Evolutionary conservation across 2,329 filamentous ascomycete species (phyloP).

Genomic region (Arthroderma sp.): DNA sequence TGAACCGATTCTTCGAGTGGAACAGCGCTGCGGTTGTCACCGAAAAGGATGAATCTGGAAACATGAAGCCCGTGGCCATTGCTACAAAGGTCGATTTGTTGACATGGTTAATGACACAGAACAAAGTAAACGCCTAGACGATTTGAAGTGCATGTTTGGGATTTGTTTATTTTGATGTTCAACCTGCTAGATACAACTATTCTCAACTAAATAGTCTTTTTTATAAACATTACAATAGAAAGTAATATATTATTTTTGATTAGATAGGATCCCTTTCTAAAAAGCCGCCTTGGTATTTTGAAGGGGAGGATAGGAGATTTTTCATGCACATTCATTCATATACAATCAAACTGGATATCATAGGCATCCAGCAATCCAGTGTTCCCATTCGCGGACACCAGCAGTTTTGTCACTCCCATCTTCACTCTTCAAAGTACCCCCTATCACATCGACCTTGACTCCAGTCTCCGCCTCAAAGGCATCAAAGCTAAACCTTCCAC

Average conservation of each 20-base stretch:
- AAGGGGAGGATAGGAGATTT: no score
- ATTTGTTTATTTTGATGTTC: no score
- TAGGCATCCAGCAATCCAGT: slow-evolving; percentile 70
- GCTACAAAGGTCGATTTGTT: slow-evolving; percentile 95
- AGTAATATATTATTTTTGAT: no score
- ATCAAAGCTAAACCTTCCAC: slow-evolving; percentile 62
- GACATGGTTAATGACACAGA: slow-evolving; percentile 72
- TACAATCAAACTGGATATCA: slow-evolving; percentile 24
- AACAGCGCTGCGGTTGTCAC: slow-evolving; percentile 94
- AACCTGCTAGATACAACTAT: no score
- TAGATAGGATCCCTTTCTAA: no score
- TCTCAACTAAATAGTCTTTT: no score
- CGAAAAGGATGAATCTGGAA: slow-evolving; percentile 49
- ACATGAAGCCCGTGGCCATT: slow-evolving; percentile 68
- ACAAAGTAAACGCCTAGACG: slow-evolving; percentile 11
- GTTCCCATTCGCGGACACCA: slow-evolving; percentile 76
- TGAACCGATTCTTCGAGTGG: slow-evolving; percentile 95
- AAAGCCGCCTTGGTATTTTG: no score
- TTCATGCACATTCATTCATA: no score
- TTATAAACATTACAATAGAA: no score
- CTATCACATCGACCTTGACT: slow-evolving; percentile 60
- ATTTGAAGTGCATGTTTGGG: no score
- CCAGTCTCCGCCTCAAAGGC: slow-evolving; percentile 70
- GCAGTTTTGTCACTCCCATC: slow-evolving; percentile 42
- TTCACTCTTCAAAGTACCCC: slow-evolving; percentile 52